Evolutionary conservation across 768 basidiomycete genomes (phyloP), one percentile per base, ranked within the genome.

Genomic region (Trichaptum fuscoviolaceum): DNA sequence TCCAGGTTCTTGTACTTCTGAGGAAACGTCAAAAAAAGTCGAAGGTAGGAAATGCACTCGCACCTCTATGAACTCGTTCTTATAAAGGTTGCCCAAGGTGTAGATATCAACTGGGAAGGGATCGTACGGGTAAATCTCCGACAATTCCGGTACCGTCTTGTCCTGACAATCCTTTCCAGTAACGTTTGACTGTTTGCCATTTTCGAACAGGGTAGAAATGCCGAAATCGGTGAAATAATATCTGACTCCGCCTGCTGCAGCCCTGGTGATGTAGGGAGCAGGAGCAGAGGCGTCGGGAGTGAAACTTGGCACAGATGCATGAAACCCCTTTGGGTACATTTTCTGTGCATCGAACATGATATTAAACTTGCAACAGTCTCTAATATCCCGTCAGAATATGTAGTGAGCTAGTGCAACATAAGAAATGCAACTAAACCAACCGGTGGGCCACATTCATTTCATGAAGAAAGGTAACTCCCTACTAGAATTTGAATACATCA

Each of bases 181-280:
- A 1, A 69, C 73, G 0, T 69, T 58, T 30, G 59, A 23, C 20
- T 20, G 23, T 2, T 34, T 35, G 15, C 25, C 64, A 18, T 64
- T 25, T 2, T 66, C 67, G 52, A 73, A 70, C 7, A 30, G 57
- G 1, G 68, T 67, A 0, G 75, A 75, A 6, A 73, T 67, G 15
- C 73, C 73, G 36, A 73, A 74, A 65, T 75, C 75, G 25, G 71
- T 67, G 64, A 64, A 72, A 63, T 73, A 75, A 64, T 75, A 75
- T 12, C 61, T 69, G 25, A 73, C 65, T 2, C 68, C 64, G 5
- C 58, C 25, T 20, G 20, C n/a, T 4, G 30, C 63, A 23, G 65
- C 68, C 0, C 42, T 30, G 34, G n/a, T 36, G 10, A 27, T 63
- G 64, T 7, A 24, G 25, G 20, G 65, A 42, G 58, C 25, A 26